phyloP scores from a whole-genome alignment of 441 rosid genomes.

The Pelargonium cotyledonis region DNA sequence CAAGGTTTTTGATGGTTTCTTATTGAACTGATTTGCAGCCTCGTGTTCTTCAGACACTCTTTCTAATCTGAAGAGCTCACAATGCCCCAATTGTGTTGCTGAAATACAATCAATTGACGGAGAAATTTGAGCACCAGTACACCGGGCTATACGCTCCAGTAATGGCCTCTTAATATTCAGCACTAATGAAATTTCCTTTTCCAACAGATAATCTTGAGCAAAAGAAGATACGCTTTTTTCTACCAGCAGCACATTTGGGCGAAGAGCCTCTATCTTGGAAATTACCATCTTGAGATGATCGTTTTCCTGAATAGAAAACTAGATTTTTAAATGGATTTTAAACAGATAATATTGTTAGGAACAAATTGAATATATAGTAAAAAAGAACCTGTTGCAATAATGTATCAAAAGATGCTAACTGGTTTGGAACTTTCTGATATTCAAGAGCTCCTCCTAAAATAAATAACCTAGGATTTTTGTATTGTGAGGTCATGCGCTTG shows the following conservation, averaged over 20 bases:
- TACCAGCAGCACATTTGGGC: constrained; percentile 82
- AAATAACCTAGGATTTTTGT: constrained; percentile 76
- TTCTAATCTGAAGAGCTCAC: constrained; percentile 82
- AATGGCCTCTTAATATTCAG: constrained; percentile 87
- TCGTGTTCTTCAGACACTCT: constrained; percentile 74
- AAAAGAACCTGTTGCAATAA: constrained; percentile 81
- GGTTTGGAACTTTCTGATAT: constrained; percentile 91
- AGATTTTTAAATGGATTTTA: constrained; percentile 17
- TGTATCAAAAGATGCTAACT: constrained; percentile 85
- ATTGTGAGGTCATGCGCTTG: constrained; percentile 81
- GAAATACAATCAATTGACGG: constrained; percentile 91
- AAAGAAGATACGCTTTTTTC: constrained; percentile 93
- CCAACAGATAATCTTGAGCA: constrained; percentile 95
- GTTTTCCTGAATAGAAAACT: constrained; percentile 62
- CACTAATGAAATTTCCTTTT: constrained; percentile 83
- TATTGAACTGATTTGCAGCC: constrained; percentile 73
- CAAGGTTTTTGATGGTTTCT: constrained; percentile 71
- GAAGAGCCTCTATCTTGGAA: constrained; percentile 79
- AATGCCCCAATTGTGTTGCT: constrained; percentile 73
- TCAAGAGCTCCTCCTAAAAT: constrained; percentile 96
- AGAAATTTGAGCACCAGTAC: constrained; percentile 91
- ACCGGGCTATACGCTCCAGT: constrained; percentile 85
- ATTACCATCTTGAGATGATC: constrained; percentile 98
- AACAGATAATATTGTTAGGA: constrained; percentile 1
- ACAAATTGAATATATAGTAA: constrained; percentile 20